Base-by-base conservation (phyloP, 345 rosid genomes). In the Garcia nutans region DNA sequence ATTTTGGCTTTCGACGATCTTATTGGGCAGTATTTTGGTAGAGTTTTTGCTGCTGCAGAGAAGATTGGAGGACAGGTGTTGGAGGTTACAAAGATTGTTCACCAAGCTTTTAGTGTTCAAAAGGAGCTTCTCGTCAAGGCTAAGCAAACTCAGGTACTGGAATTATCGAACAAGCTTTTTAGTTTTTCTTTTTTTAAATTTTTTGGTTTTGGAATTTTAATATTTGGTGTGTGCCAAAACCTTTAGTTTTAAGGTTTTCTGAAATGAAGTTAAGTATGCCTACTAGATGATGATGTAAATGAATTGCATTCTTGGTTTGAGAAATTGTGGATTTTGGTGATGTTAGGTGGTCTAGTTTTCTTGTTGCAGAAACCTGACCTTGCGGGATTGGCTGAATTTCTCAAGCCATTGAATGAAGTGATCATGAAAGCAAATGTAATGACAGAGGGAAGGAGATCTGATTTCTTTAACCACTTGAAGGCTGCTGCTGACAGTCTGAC, bases 11-110 rank as follows among this genome's bases (percentile, higher is more conserved):
- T 89, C 72, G 91, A 88, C 19, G 97, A 91, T 84, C 77, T 92
- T 75, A 86, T 86, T 73, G 73, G 81, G 56, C 84, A 89, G 82
- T 87, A 80, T 49, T 80, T 89, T 7, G 85, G 86, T 73, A 89
- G 87, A 88, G 89, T 85, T 81, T 77, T 84, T 28, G 57, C 24
- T 23, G 93, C 93, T 31, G 97, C 98, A 9, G 94, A 88, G 90
- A 92, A 89, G 84, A 93, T 96, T 77, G 97, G 99, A 50, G 99
- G 98, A 33, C 88, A 77, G 82, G 99, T 93, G 78, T 84, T 87
- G 63, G 93, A 88, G 52, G 90, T 82, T 61, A 91, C 96, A 26
- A 89, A 87, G 85, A 45, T 95, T 67, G 74, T 95, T 28, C 83
- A 76, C 11, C 87, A 91, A 72, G 99, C 98, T 22, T 92, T 91